Base-by-base conservation (phyloP, 2,329 filamentous ascomycete species). In the Truncatella angustata region DNA sequence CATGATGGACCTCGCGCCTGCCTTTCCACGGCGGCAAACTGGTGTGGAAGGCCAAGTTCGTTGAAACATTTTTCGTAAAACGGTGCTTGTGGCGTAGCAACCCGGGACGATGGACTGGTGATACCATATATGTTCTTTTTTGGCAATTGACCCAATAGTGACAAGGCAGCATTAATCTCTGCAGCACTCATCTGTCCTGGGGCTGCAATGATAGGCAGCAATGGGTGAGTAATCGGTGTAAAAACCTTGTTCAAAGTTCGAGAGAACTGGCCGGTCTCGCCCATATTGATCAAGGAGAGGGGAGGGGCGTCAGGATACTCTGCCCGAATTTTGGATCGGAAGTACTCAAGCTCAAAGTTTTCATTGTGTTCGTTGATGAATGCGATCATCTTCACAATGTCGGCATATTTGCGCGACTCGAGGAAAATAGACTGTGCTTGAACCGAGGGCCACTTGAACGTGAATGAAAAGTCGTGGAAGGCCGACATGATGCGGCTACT, bases 321-420 rank as follows among this genome's bases (percentile, higher is more conserved):
- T 26, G 80, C 74, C 62, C 84, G 84, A 65, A 94, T 86, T 58
- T 85, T 81, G 10, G 88, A 91, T 26, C 90, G 85, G 71, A 96
- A 95, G 69, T 92, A 92, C 68, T 95, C 91, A 30, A 95, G 79
- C 71, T 95, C 90, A 65, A 95, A 94, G 69, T 95, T 94, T 61
- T 92, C 90, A 64, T 91, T 90, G 65, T 88, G 85, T 36, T 87
- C 86, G 64, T 85, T 87, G 64, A 91, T 89, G 64, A 92, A 86
- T 28, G 87, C 85, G 62, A 94, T 94, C 88, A 95, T 94, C 74
- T 94, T 95, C 64, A 95, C 86, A 52, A 95, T 90, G 66, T 95
- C 90, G 43, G 88, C 87, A 59, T 91, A 91, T 53, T 83, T 82
- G 43, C 82, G 81, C 7, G 87, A 90, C 58, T 86, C 80, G 54